Percentiles rank a stretch among this genome's conserved stretches.
phyloP scores from a whole-genome alignment of 2,329 filamentous ascomycete species.

The Phyllosticta capitalensis region DNA sequence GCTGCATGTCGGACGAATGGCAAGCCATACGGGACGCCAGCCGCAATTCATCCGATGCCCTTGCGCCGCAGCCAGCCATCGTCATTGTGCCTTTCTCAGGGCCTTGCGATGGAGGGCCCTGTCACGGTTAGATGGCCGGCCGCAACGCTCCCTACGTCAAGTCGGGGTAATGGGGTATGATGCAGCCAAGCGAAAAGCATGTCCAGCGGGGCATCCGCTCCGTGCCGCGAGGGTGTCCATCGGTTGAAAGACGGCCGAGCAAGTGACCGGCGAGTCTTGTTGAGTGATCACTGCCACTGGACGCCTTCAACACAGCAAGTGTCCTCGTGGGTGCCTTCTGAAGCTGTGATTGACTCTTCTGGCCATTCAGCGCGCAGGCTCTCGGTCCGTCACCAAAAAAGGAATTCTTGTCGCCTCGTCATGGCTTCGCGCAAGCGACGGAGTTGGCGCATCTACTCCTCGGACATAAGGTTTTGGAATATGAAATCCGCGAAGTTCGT shows the following conservation, averaged over 20 bases:
- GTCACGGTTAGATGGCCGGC: not conserved
- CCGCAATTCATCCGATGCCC: not conserved
- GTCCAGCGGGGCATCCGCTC: not conserved
- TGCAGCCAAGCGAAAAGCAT: not conserved
- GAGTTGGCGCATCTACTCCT: not conserved
- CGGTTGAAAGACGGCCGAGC: not conserved
- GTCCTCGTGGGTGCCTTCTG: not conserved
- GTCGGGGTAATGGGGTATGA: not conserved
- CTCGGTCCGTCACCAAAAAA: not conserved
- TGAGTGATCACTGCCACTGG: not conserved
- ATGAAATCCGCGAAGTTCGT: not conserved
- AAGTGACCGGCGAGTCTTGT: not conserved
- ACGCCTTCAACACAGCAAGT: not conserved
- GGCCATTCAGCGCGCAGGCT: not conserved
- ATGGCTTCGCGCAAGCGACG: not conserved
- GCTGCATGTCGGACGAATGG: not conserved
- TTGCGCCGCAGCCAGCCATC: not conserved
- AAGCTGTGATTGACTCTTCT: not conserved
- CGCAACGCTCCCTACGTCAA: not conserved
- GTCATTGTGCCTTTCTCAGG: not conserved
- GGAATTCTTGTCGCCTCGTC: not conserved
- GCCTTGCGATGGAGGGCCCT: not conserved
- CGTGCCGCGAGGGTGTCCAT: not conserved
- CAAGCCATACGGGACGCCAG: not conserved
- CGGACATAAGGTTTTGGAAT: not conserved